Percentiles rank a stretch among this genome's conserved stretches.
Conservation (phyloP, 1,139 yeast species). For the Magnusiomyces ingens region DNA sequence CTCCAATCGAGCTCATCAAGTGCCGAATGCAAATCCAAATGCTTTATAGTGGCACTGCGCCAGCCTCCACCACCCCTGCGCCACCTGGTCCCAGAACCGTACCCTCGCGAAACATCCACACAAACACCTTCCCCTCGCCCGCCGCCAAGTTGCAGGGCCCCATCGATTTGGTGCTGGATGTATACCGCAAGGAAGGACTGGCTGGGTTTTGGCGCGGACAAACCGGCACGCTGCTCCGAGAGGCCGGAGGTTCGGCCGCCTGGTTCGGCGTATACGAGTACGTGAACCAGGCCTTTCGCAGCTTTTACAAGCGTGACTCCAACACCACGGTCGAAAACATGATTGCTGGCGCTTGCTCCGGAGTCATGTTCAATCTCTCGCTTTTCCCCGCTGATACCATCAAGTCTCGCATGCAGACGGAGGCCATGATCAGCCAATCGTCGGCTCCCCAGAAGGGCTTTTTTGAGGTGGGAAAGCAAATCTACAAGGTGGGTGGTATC, state of each 20-base stretch:
- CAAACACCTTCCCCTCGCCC: background rate
- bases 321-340: constrained; percentile 49
- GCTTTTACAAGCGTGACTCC: constrained; percentile 21
- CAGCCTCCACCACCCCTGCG: background rate
- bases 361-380: constrained; percentile 69
- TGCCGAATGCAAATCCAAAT: constrained; percentile 78
- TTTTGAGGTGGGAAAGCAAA: constrained; percentile 34
- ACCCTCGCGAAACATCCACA: constrained; percentile 1
- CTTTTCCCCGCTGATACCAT: constrained; percentile 88
- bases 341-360: constrained; percentile 80
- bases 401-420: constrained; percentile 81
- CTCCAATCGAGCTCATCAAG: constrained; percentile 85
- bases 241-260: constrained; percentile 82
- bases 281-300: constrained; percentile 37
- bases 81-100: background rate
- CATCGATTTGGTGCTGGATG: constrained; percentile 21
- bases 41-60: constrained; percentile 7
- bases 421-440: constrained; percentile 32
- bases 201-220: constrained; percentile 79
- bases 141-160: background rate
- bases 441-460: constrained; percentile 25
- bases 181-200: constrained; percentile 33
- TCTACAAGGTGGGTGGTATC: constrained; percentile 49
- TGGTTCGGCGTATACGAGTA: constrained; percentile 91
- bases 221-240: constrained; percentile 74